Base-by-base conservation (phyloP, 768 basidiomycete species). In the Hygrophoropsis aurantiaca region DNA sequence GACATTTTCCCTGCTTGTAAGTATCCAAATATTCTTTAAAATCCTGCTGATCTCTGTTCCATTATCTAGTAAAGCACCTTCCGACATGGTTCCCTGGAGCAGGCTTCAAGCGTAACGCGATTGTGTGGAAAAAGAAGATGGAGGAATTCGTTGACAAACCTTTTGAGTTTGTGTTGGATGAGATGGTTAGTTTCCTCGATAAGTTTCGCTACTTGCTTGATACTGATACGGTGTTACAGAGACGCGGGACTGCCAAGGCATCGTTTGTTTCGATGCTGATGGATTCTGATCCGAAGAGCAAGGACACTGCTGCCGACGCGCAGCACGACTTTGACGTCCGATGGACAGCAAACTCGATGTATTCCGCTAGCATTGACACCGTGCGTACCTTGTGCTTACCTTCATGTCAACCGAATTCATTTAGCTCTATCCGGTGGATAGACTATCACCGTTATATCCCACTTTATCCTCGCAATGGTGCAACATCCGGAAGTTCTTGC, bases 341-440 rank as follows among this genome's bases (percentile, higher is more conserved):
- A 49, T 87, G 86, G 85, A 81, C 84, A 1, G 87, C 88, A n/a
- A 88, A 89, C 61, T 88, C 86, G 24, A 87, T 90, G 84, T 89
- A 85, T 59, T 69, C 74, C 5, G 80, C 77, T 13, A 83, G 83
- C 54, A 71, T 78, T 30, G 85, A 87, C 55, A 86, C 84, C 0
- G 85, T 83, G 49, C 54, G 66, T 53, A 19, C 15, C 2, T n/a
- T 6, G n/a, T 34, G 15, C 19, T 5, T 6, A 35, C 13, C 13
- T 40, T 26, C 24, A 3, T 33, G 15, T 25, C 42, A 23, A 37
- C 4, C 16, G 15, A n/a, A 32, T 8, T 11, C 18, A 37, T 18
- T 19, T 30, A 38, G 23, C 36, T 39, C 39, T 23, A 24, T 43
- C 21, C 19, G 18, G 37, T 25, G 23, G 18, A 3, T 21, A 79